Base-by-base conservation (phyloP, 2,329 filamentous ascomycete species). In the Magnaporthiopsis incrustans region DNA sequence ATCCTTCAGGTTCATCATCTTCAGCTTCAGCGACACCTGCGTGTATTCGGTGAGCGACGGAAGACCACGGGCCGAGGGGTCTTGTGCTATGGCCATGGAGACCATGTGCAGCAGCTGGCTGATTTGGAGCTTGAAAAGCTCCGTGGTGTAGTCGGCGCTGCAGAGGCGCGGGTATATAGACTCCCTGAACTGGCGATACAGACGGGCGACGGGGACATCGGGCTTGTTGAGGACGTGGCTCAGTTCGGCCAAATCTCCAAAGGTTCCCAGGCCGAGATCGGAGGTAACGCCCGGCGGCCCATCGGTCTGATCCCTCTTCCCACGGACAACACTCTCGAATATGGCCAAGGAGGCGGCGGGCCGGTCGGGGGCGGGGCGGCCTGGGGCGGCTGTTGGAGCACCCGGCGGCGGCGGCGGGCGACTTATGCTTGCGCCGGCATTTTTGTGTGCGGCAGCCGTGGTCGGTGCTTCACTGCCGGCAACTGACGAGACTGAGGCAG, bases 31-130 rank as follows among this genome's bases (percentile, higher is more conserved):
- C 62, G 74, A 73, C 35, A 74, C 66, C 62, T 74, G 71, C 35
- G 74, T 77, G 59, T 79, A 76, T 18, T 75, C 73, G 35, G 75
- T 69, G n/a, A 77, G 72, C 27, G 72, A 70, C 5, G 78, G 78
- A 58, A 80, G 71, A 3, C 66, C 64, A 22, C 67, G 63, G 3
- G 69, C 68, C 14, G 69, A 66, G 50, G 75, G 73, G 63, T 76
- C 70, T 1, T 64, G 64, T 56, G 70, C 68, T 66, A 77, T 78
- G 56, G 73, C 74, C 6, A 62, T 63, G 32, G 71, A 67, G 8
- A 78, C 66, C 50, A 70, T 72, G 15, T 70, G 64, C 66, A 79
- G 66, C 22, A 78, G 64, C 33, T 67, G 65, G 14, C 67, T 67
- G 4, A 73, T 69, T 25, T 73, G 68, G 35, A 64, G 69, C 30